Conservation (phyloP, 139 green algal genomes). For the Haematococcus sp. region DNA sequence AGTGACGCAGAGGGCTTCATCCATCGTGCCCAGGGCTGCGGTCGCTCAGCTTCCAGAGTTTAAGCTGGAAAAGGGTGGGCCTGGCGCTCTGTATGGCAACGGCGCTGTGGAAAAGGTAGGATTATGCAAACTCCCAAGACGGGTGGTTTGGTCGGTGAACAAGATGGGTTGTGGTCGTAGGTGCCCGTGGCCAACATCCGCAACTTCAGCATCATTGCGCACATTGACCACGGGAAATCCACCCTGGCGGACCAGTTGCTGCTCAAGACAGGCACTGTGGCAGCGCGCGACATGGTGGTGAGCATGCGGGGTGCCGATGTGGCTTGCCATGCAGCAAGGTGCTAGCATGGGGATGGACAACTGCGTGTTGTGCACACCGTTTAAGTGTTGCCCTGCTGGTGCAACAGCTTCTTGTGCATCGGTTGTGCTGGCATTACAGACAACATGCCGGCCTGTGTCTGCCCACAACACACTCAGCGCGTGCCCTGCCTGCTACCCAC, state of each 20-base stretch:
- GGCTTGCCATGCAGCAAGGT: too few relatives aligned
- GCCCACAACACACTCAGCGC: too few relatives aligned
- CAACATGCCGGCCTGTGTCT: too few relatives aligned
- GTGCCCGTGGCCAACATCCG: constrained; percentile 54
- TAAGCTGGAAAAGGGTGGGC: constrained; percentile 21
- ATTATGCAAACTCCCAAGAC: not conserved
- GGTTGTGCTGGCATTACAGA: too few relatives aligned
- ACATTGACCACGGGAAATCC: constrained; percentile 89
- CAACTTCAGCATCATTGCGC: constrained; percentile 87
- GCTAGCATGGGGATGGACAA: too few relatives aligned
- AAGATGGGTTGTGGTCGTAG: constrained; percentile 26
- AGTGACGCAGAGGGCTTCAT: too few relatives aligned
- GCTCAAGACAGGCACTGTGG: constrained; percentile 81
- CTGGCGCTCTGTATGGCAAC: constrained; percentile 15
- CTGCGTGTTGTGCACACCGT: too few relatives aligned
- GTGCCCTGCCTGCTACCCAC: too few relatives aligned
- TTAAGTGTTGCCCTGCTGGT: too few relatives aligned
- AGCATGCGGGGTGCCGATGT: not conserved
- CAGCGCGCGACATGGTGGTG: constrained; percentile 74
- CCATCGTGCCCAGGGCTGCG: too few relatives aligned
- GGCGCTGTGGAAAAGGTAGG: constrained; percentile 20
- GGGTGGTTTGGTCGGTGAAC: not conserved
- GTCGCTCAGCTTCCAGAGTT: not conserved
- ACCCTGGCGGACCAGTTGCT: constrained; percentile 81
- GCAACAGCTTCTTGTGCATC: not conserved